Base-by-base conservation (phyloP, 2,329 filamentous ascomycete species). In the Colletotrichum higginsianum region DNA sequence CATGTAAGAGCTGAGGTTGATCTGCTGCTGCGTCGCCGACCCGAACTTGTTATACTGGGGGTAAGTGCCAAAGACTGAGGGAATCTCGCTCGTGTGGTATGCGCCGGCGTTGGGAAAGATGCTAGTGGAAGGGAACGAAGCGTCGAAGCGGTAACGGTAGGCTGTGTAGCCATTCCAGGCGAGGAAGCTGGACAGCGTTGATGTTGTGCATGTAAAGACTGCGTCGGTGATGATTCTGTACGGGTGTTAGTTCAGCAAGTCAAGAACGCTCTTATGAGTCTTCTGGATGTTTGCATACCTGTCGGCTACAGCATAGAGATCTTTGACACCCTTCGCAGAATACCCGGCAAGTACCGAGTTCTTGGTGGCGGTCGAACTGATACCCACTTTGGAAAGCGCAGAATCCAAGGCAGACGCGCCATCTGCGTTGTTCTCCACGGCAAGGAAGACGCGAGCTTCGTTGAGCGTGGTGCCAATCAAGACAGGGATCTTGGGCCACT, bases 81-180 rank as follows among this genome's bases (percentile, higher is more conserved):
- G 67, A 30, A 73, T 73, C 7, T 73, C 71, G 52, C 53, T 57
- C 2, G 71, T 71, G 67, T 73, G 71, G 23, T 71, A 73, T 11
- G 71, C 50, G 16, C 67, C 71, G 8, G 68, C 26, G 35, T 73
- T 73, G 49, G 30, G n/a, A 7, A 73, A 67, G 53, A 71, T 67
- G 47, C 49, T 21, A 6, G 69, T 72, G 1, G 67, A 71, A 2
- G 71, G 15, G 46, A 71, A 73, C 2, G 60, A 23, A 8, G 71
- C 30, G 21, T 73, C 68, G 44, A 61, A 73, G 30, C 63, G 67
- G 21, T 73, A 73, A 16, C 71, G 71, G 46, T 71, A 73, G 15
- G 49, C 64, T 2, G 67, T 66, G 23, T 63, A 61, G 0, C 61
- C 67, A 12, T 71, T 63, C 2, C 3, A 2, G 1, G 67, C 62